phyloP scores from a whole-genome alignment of 169 alveolate genomes.

The Toxoplasma gondii region DNA sequence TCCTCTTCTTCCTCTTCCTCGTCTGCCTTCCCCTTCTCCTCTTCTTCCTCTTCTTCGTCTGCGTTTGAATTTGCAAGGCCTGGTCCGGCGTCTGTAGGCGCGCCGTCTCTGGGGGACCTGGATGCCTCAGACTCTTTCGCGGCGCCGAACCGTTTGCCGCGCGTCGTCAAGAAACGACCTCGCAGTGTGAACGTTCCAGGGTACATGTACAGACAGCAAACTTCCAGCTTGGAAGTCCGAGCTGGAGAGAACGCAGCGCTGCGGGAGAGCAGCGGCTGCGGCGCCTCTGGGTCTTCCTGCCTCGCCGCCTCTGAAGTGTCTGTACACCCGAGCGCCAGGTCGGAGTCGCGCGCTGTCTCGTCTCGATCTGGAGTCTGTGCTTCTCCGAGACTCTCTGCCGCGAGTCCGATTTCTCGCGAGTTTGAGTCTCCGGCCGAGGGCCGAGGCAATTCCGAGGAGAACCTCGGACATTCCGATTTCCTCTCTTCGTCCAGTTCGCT shows the following conservation, averaged over 20 bases:
- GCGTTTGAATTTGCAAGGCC: neutral
- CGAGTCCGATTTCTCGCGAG: too few species aligned
- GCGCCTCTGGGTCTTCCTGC: neutral
- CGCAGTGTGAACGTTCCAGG: constrained; percentile 13
- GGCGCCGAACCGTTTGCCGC: neutral
- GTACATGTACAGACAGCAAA: neutral
- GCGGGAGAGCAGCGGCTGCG: neutral
- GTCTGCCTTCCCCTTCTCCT: too few species aligned
- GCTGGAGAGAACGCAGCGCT: neutral
- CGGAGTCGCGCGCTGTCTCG: neutral
- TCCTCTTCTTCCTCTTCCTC: too few species aligned
- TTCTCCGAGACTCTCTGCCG: neutral
- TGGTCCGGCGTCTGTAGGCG: neutral
- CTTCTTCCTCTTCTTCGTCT: neutral
- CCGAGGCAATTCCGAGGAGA: too few species aligned
- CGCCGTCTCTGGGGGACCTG: neutral
- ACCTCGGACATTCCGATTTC: too few species aligned
- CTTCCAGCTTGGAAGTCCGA: neutral
- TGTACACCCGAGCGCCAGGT: neutral
- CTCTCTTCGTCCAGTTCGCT: too few species aligned
- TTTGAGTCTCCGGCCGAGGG: too few species aligned
- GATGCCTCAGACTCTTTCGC: neutral
- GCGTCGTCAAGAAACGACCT: neutral
- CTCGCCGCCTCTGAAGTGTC: neutral
- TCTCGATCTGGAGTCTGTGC: neutral